Percentiles rank a stretch among this genome's conserved stretches.
Evolutionary conservation across 2,329 filamentous ascomycete genomes (phyloP).

Genomic region (Endoconidiophora laricicola): DNA sequence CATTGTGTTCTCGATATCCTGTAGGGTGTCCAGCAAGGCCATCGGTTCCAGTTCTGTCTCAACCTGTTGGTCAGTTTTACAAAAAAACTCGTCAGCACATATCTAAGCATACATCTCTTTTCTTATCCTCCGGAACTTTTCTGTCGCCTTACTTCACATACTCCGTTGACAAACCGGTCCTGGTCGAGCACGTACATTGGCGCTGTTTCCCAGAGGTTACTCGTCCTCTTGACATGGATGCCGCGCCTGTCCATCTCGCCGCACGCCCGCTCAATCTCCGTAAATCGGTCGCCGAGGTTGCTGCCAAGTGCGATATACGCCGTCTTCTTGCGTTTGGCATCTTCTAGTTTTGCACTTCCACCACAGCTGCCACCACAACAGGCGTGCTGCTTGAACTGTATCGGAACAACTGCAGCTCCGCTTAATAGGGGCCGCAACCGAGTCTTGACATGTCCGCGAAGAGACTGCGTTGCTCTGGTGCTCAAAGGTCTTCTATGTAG

Average conservation of each 20-base stretch:
- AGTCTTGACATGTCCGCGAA: too few species aligned
- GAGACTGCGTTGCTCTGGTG: too few species aligned
- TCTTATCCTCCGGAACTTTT: constrained; percentile 13
- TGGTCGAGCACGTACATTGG: constrained; percentile 95
- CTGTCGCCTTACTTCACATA: constrained; percentile 54
- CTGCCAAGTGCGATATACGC: constrained; percentile 83
- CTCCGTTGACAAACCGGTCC: constrained; percentile 76
- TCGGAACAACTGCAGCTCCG: too few species aligned
- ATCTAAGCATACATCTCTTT: neutral
- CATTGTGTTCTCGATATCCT: constrained; percentile 65
- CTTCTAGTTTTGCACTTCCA: neutral
- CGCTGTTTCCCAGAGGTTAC: constrained; percentile 81
- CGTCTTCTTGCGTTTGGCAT: constrained; percentile 20
- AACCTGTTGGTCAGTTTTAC: constrained; percentile 35
- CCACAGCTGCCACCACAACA: neutral
- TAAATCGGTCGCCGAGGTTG: constrained; percentile 75
- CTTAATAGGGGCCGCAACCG: too few species aligned
- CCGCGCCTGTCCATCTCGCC: constrained; percentile 55
- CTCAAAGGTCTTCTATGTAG: too few species aligned
- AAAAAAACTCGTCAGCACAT: neutral
- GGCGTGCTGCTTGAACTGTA: too few species aligned
- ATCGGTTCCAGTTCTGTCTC: constrained; percentile 63
- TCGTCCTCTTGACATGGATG: constrained; percentile 64
- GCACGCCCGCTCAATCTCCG: constrained; percentile 73
- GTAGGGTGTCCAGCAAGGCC: constrained; percentile 61